phyloP scores from a whole-genome alignment of 495 filamentous ascomycete species.

The Antarctomyces pellizariae region DNA sequence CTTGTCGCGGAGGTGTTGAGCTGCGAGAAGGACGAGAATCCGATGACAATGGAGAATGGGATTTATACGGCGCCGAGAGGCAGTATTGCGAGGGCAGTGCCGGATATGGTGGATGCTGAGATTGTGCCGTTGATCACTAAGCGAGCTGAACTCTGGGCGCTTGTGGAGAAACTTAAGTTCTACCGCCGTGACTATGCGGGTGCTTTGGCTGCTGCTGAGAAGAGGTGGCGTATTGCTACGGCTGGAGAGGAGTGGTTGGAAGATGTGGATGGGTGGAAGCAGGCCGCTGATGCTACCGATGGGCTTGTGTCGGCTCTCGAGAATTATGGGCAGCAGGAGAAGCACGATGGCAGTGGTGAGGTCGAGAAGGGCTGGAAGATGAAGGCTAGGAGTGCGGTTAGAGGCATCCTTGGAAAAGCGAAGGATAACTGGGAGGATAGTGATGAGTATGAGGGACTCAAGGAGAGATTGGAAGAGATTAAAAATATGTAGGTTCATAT shows the following conservation, averaged over 20 bases:
- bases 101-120: conserved; percentile 44
- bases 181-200: conserved; percentile 42
- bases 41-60: conserved; percentile 10
- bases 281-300: conserved; percentile 37
- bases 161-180: conserved; percentile 44
- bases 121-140: conserved; percentile 67
- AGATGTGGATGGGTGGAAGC: conserved; percentile 27
- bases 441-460: conserved; percentile 41
- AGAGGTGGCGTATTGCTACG: conserved; percentile 55
- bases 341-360: conserved; percentile 19
- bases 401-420: conserved; percentile 59
- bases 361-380: conserved; percentile 55
- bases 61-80: conserved; percentile 21
- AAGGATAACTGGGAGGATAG: conserved; percentile 67
- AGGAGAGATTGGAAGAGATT: conserved; percentile 34
- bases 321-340: conserved; percentile 30
- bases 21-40: conserved; percentile 5
- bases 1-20: conserved; percentile 47
- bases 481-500: no score
- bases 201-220: conserved; percentile 65
- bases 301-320: conserved; percentile 42
- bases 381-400: conserved; percentile 63
- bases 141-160: conserved; percentile 47
- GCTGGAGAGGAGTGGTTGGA: conserved; percentile 24
- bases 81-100: conserved; percentile 27